These are phyloP conservation scores for Aureobasidium pullulans DNA, from an alignment of 2,329 filamentous ascomycete genomes.

Conservation along the genomic window DNA sequence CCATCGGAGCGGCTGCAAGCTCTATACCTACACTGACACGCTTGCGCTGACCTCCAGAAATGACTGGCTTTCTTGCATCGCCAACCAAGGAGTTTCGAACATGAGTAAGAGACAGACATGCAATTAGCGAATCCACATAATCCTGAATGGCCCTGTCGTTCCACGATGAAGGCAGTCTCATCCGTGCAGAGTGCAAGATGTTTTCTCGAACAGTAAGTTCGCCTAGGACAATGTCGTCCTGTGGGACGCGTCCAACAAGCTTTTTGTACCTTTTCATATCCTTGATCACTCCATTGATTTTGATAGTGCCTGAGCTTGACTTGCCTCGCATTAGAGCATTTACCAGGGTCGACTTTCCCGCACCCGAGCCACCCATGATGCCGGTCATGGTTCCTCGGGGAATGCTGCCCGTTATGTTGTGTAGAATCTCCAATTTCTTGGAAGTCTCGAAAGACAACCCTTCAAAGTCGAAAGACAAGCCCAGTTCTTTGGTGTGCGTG, in stretches of 20 bases:
- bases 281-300: constrained; percentile 43
- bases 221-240: constrained; percentile 53
- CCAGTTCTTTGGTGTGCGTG: constrained; percentile 45
- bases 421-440: constrained; percentile 34
- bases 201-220: constrained; percentile 57
- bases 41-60: constrained; percentile 53
- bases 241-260: constrained; percentile 55
- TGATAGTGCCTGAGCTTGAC: constrained; percentile 44
- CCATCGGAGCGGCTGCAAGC: constrained; percentile 50
- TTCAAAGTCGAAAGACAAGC: constrained; percentile 47
- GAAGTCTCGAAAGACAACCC: constrained; percentile 32
- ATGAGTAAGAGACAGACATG: constrained; percentile 46
- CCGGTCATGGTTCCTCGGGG: constrained; percentile 48
- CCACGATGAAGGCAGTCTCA: constrained; percentile 48
- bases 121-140: constrained; percentile 51
- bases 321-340: constrained; percentile 55
- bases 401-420: constrained; percentile 49
- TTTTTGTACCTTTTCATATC: constrained; percentile 48
- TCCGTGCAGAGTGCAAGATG: constrained; percentile 51
- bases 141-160: constrained; percentile 41
- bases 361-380: constrained; percentile 55
- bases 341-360: constrained; percentile 53
- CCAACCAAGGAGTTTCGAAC: constrained; percentile 48
- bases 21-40: constrained; percentile 53
- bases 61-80: constrained; percentile 43